Conservation (phyloP, 352 stramenopile species). For the Globisporangium splendens region DNA sequence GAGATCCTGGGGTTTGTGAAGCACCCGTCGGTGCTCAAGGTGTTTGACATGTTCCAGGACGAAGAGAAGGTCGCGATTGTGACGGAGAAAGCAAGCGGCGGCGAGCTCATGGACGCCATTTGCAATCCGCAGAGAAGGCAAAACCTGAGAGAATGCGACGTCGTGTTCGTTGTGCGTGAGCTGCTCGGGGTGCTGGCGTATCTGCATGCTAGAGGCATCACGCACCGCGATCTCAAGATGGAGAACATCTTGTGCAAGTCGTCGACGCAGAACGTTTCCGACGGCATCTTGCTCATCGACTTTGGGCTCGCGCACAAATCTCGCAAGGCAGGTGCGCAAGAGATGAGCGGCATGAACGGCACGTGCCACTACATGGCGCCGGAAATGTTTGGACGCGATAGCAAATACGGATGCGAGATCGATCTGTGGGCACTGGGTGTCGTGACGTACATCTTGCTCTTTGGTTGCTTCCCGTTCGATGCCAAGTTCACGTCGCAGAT, state of each 20-base stretch:
- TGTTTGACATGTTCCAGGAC: conserved; percentile 72
- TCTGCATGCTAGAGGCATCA: conserved; percentile 69
- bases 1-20: conserved; percentile 50
- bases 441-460: conserved; percentile 70
- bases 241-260: conserved; percentile 81
- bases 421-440: conserved; percentile 81
- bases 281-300: conserved; percentile 72
- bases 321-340: conserved; percentile 22
- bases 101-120: conserved; percentile 64
- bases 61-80: conserved; percentile 65
- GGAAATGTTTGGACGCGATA: conserved; percentile 71
- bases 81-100: conserved; percentile 52
- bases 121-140: conserved; percentile 7
- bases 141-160: conserved; percentile 52
- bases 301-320: conserved; percentile 72
- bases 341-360: conserved; percentile 80
- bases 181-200: conserved; percentile 66
- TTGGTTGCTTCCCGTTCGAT: conserved; percentile 73
- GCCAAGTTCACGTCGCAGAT: conserved; percentile 78
- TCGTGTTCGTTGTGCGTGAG: conserved; percentile 60
- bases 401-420: conserved; percentile 54
- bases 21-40: conserved; percentile 50
- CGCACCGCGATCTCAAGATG: conserved; percentile 80
- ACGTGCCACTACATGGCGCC: conserved; percentile 84
- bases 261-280: conserved; percentile 17